These are phyloP conservation scores for Cornus controversa DNA, from an alignment of 148 eudicot genomes.

Conservation along the genomic window DNA sequence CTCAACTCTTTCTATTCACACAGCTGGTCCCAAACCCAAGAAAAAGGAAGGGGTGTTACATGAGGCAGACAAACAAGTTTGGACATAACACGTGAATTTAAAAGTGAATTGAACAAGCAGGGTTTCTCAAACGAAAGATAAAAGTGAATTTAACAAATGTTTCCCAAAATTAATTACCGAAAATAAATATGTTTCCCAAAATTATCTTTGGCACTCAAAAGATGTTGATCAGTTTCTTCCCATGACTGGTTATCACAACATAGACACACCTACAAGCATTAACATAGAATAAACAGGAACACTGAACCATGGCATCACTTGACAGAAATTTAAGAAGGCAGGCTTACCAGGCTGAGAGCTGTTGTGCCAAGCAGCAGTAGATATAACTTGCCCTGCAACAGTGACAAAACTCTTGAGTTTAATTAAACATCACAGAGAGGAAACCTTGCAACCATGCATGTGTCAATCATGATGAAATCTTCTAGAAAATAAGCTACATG, in stretches of 20 bases:
- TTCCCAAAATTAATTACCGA: background rate
- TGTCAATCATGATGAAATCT: background rate
- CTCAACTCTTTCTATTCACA: background rate
- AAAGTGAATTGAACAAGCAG: too few relatives aligned
- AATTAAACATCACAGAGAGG: background rate
- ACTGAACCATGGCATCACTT: background rate
- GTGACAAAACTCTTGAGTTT: background rate
- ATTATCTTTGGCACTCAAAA: background rate
- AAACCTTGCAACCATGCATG: background rate
- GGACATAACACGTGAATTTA: too few relatives aligned
- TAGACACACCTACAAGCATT: background rate
- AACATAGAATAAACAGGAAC: background rate
- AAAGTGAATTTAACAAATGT: too few relatives aligned
- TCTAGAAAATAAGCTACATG: background rate
- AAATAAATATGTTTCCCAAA: background rate
- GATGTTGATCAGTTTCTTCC: background rate
- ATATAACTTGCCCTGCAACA: slow-evolving; percentile 75
- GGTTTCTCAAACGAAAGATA: too few relatives aligned
- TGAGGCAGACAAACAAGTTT: background rate
- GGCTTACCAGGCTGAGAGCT: slow-evolving; percentile 88
- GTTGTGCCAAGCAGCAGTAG: slow-evolving; percentile 88
- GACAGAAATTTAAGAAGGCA: slow-evolving; percentile 4
- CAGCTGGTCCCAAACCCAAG: background rate
- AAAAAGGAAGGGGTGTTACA: background rate
- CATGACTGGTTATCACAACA: background rate